Evolutionary conservation across 73 alveolate genomes (phyloP).

Genomic region (Tetrahymena elliotti): DNA sequence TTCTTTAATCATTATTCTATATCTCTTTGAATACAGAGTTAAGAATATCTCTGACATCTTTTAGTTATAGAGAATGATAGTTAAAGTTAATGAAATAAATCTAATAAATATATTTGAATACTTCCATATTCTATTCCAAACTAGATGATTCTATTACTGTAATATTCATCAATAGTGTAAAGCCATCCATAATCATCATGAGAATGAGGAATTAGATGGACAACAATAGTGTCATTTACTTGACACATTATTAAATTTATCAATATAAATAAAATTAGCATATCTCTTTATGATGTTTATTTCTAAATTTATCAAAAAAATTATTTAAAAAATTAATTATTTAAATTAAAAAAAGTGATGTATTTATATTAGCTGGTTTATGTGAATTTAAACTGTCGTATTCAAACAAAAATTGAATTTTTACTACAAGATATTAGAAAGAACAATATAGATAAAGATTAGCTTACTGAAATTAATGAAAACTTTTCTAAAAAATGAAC

Average conservation of each 20-base stretch:
- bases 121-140: neutral
- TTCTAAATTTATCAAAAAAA: too few species aligned
- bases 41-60: neutral
- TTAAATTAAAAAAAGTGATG: too few species aligned
- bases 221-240: neutral
- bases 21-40: neutral
- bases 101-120: neutral
- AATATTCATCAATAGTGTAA: slow-evolving; percentile 68
- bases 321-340: too few species aligned
- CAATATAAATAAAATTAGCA: neutral
- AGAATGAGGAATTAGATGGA: slow-evolving; percentile 82
- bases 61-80: neutral
- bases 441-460: too few species aligned
- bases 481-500: too few species aligned
- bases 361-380: too few species aligned
- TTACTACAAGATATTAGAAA: too few species aligned
- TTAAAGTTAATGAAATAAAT: neutral
- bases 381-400: too few species aligned
- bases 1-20: slow-evolving; percentile 60
- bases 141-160: neutral
- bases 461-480: too few species aligned
- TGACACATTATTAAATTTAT: neutral
- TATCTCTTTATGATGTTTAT: too few species aligned
- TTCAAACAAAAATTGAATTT: too few species aligned
- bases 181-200: slow-evolving; percentile 98